Evolutionary conservation across 306 rosid species (phyloP).

Genomic region (Dalbergia cultrata): DNA sequence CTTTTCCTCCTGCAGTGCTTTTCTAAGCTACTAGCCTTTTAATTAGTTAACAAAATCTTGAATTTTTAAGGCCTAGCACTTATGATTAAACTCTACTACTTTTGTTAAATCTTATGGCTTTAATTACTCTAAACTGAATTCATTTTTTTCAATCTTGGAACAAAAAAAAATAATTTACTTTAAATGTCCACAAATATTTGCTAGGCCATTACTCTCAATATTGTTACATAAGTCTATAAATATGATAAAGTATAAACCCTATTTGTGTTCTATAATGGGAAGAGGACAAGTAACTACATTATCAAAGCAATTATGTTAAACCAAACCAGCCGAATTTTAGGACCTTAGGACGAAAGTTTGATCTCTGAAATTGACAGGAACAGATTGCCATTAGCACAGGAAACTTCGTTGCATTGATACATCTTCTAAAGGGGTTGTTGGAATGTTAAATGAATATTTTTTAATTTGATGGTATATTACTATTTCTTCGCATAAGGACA

Average conservation of each 20-base stretch:
- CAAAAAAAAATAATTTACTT: too few species aligned
- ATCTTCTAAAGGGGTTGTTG: not conserved
- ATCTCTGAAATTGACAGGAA: constrained; percentile 8
- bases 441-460: not conserved
- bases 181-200: too few species aligned
- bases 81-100: too few species aligned
- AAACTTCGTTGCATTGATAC: not conserved
- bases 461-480: too few species aligned
- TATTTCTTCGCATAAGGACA: not conserved
- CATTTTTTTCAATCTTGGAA: too few species aligned
- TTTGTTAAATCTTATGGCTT: too few species aligned
- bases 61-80: too few species aligned
- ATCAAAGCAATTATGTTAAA: not conserved
- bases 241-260: not conserved
- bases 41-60: too few species aligned
- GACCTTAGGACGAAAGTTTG: not conserved
- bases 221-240: not conserved
- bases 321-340: constrained; percentile 13
- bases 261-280: not conserved
- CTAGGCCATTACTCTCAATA: too few species aligned
- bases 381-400: not conserved
- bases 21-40: too few species aligned
- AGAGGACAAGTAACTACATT: not conserved
- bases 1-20: too few species aligned
- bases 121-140: too few species aligned